Base-by-base conservation (phyloP, 768 basidiomycete species). In the Zangia roseola region DNA sequence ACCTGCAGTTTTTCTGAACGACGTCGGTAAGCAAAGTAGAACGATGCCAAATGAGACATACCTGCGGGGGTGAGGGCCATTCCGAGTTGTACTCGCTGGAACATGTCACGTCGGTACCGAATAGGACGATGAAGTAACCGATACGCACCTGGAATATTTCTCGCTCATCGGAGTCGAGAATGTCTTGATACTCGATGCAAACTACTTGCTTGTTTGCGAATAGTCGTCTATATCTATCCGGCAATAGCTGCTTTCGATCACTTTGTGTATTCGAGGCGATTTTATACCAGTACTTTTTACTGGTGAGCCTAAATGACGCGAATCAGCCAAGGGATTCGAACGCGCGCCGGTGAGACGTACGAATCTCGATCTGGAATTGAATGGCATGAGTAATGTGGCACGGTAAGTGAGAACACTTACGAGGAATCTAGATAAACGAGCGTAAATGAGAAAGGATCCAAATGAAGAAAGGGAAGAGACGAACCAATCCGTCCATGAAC, bases 201-300 rank as follows among this genome's bases (percentile, higher is more conserved):
- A 87, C 71, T 13, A 92, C 76, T 53, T 88, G 86, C 63, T 91
- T 91, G 57, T 81, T 84, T 16, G 78, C 70, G 54, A 91, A 91
- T 2, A 81, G 33, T 13, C 75, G 79, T 46, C 70, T 74, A 57
- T 81, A 83, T 43, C 72, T 76, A 0, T 76, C 74, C 0, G 84
- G 84, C 0, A 88, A 69, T 2, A 78, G 46, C 26, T 64, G 66
- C 8, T 68, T 65, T 44, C 63, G 56, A 8, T 39, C 41, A 5
- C 37, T 30, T 9, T 59, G 53, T 23, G 45, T 21, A 1, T 33
- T 39, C 26, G 40, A 30, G 3, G 40, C 51, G 10, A 52, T 62
- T 53, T 76, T 78, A 63, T 75, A 85, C 67, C 72, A 86, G 17
- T 76, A 73, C 52, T 79, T 83, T 34, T 80, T 77, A n/a, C 62